phyloP scores from a whole-genome alignment of 768 basidiomycete genomes.

The Suillus alpinus region DNA sequence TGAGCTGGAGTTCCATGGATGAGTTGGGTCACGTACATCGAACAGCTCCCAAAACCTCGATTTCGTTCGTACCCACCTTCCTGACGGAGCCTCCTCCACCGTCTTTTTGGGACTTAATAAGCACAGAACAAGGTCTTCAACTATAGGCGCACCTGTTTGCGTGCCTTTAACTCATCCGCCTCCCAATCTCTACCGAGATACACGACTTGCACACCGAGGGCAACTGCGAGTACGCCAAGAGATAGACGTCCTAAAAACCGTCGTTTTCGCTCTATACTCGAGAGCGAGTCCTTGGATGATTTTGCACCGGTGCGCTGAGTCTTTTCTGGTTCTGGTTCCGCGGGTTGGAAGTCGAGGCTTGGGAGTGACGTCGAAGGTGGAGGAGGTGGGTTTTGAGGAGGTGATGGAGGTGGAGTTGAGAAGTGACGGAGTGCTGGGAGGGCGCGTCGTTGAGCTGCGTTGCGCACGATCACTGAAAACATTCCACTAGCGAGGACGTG shows the following conservation, averaged over 20 bases:
- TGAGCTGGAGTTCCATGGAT: background rate
- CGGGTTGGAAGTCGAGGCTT: slow-evolving; percentile 66
- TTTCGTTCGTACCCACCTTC: slow-evolving; percentile 63
- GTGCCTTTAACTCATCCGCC: slow-evolving; percentile 60
- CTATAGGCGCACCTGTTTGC: slow-evolving; percentile 52
- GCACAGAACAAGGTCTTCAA: background rate
- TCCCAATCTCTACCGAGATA: slow-evolving; percentile 82
- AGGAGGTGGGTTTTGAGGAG: slow-evolving; percentile 6
- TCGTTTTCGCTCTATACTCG: slow-evolving; percentile 73
- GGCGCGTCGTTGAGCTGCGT: slow-evolving; percentile 19
- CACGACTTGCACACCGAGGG: slow-evolving; percentile 52
- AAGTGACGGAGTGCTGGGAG: slow-evolving; percentile 21
- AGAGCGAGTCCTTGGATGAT: slow-evolving; percentile 76
- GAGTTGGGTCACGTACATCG: slow-evolving; percentile 47
- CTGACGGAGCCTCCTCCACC: slow-evolving; percentile 55
- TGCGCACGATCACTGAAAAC: slow-evolving; percentile 23
- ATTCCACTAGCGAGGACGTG: slow-evolving; percentile 10
- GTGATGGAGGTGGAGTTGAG: slow-evolving; percentile 21
- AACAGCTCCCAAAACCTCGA: slow-evolving; percentile 63
- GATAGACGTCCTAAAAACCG: slow-evolving; percentile 53
- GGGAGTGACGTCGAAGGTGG: slow-evolving; percentile 29
- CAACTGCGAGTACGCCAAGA: slow-evolving; percentile 52
- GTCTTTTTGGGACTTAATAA: slow-evolving; percentile 35
- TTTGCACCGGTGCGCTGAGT: slow-evolving; percentile 66
- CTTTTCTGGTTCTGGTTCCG: slow-evolving; percentile 39